Evolutionary conservation across 2,329 filamentous ascomycete genomes (phyloP).

Genomic region (Leptoxyphium fumago): DNA sequence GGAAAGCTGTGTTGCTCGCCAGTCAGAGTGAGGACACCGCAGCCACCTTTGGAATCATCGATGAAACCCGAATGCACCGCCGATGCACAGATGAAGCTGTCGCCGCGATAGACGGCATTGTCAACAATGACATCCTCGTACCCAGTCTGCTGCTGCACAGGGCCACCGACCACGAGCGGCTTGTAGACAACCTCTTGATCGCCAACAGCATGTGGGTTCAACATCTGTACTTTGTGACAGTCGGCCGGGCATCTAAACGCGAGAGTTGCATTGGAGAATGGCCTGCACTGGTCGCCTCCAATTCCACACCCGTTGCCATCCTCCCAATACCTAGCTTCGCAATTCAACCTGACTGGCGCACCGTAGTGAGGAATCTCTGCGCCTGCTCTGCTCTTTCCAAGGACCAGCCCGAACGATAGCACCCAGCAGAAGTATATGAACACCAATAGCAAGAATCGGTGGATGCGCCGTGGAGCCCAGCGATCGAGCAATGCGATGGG

Average conservation of each 20-base stretch:
- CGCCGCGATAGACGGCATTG: slow-evolving; percentile 57
- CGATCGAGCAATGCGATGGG: slow-evolving; percentile 47
- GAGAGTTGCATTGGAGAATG: slow-evolving; percentile 52
- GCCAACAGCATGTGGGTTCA: slow-evolving; percentile 63
- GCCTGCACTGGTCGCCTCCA: slow-evolving; percentile 56
- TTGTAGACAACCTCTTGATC: slow-evolving; percentile 42
- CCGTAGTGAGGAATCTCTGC: slow-evolving; percentile 54
- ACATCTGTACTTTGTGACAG: slow-evolving; percentile 47
- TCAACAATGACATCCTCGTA: slow-evolving; percentile 17
- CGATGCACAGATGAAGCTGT: slow-evolving; percentile 72
- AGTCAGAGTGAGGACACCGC: slow-evolving; percentile 58
- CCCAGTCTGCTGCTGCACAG: slow-evolving; percentile 15
- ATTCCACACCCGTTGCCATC: slow-evolving; percentile 55
- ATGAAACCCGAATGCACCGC: slow-evolving; percentile 70
- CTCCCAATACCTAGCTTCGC: slow-evolving; percentile 51
- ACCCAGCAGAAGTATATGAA: slow-evolving; percentile 51
- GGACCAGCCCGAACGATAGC: slow-evolving; percentile 49
- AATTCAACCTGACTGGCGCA: slow-evolving; percentile 46
- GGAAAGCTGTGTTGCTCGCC: slow-evolving; percentile 51
- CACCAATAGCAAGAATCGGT: slow-evolving; percentile 41
- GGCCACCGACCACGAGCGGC: slow-evolving; percentile 38
- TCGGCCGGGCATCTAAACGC: slow-evolving; percentile 60
- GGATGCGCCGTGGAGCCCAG: slow-evolving; percentile 41
- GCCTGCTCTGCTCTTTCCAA: slow-evolving; percentile 43
- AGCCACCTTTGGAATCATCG: slow-evolving; percentile 56